Conservation (phyloP, 768 basidiomycete species). For the Tephrocybe sp. region DNA sequence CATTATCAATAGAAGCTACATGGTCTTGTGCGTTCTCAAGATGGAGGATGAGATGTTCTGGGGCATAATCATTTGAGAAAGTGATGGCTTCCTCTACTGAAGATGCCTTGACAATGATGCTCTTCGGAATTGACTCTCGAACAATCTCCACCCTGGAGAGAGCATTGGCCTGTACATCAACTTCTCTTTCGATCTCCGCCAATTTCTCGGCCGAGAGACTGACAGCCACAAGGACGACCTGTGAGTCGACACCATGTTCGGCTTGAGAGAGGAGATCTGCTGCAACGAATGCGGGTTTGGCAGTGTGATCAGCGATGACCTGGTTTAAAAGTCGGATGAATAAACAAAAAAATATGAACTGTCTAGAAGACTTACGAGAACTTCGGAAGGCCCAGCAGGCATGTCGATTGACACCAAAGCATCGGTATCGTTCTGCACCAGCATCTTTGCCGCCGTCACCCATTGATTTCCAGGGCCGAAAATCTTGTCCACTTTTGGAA, state of each 20-base stretch:
- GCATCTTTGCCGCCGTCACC: slow-evolving; percentile 99
- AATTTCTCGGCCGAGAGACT: slow-evolving; percentile 62
- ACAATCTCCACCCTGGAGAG: slow-evolving; percentile 90
- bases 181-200: slow-evolving; percentile 75
- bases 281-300: slow-evolving; percentile 88
- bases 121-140: slow-evolving; percentile 85
- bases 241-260: slow-evolving; percentile 97
- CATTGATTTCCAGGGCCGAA: slow-evolving; percentile 99
- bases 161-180: slow-evolving; percentile 84
- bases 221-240: slow-evolving; percentile 90
- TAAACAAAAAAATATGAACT: not conserved
- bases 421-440: slow-evolving; percentile 97
- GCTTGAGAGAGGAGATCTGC: slow-evolving; percentile 97
- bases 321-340: slow-evolving; percentile 28
- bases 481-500: slow-evolving; percentile 98
- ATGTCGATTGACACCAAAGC: slow-evolving; percentile 97
- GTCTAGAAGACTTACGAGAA: slow-evolving; percentile 66
- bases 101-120: slow-evolving; percentile 77
- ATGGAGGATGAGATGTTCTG: slow-evolving; percentile 96
- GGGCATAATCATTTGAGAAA: slow-evolving; percentile 98
- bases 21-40: slow-evolving; percentile 66
- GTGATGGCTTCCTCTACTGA: slow-evolving; percentile 73
- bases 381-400: slow-evolving; percentile 98
- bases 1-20: slow-evolving; percentile 78
- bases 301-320: slow-evolving; percentile 93